Base-by-base conservation (phyloP, 352 stramenopile species). In the Pythium rhizo-oryzae region DNA sequence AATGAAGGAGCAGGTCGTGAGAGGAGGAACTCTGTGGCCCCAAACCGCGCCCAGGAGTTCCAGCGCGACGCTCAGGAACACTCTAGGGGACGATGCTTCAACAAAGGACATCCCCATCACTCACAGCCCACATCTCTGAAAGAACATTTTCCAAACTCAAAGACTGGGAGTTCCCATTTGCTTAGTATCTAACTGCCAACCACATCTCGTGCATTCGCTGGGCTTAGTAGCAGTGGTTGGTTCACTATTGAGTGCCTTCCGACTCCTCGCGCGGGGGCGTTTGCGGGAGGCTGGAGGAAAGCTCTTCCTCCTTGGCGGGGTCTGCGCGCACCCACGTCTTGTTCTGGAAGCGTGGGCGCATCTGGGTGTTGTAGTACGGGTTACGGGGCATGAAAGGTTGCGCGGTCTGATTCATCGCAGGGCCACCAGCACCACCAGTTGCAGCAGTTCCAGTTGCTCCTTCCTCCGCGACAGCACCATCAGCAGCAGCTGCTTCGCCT, bases 251-350 rank as follows among this genome's bases (percentile, higher is more conserved):
- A 7, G 47, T 11, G 16, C 4, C 35, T 30, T 70, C 62, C 53
- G 50, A 56, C 35, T 83, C 65, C 60, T 92, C 81, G 37, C 79
- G 77, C 8, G 84, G 85, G 23, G 85, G 87, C 19, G 87, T 96
- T 63, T 89, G 82, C 4, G 87, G 87, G 12, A 96, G 73, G 67
- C 80, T 94, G 11, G 82, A 81, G 50, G 79, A 88, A 15, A 96
- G 70, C 53, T 91, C 83, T 61, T 91, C 82, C 37, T 93, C 85
- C 65, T 93, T 85, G 0, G 73, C 78, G 39, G 81, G 59, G 18
- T 96, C 87, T 25, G 77, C 83, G 64, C 87, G 82, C 46, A 96
- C 85, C 87, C 87, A 96, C 9, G 85, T 94, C 77, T 92, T 93
- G 80, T 96, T 96, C 70, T 96, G 87, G 71, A 96, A 96, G 16